Base-by-base conservation (phyloP, 441 rosid genomes). In the Croton setiger region DNA sequence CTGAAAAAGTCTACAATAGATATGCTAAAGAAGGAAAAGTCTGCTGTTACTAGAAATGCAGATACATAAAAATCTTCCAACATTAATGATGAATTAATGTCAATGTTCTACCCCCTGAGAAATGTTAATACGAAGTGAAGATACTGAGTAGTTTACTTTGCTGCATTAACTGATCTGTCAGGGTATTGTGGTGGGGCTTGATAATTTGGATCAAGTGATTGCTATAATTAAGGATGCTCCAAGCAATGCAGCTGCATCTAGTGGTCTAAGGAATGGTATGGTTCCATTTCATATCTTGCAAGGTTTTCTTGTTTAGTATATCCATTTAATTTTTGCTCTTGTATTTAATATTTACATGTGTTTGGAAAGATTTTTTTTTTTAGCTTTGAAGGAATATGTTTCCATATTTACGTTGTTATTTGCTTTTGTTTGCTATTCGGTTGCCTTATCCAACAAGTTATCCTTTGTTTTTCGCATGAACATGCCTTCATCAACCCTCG, bases 121-220 rank as follows among this genome's bases (percentile, higher is more conserved):
- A 27, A 1, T 27, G 31, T 27, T 27, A 27, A 27, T 27, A 27
- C 31, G 2, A 27, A 27, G 31, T 27, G 31, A 27, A 27, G 31
- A 27, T 27, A 27, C 31, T 2, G 2, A 27, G 31, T 27, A 27
- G 1, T 27, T 27, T 27, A 27, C 31, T 27, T 27, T 27, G 35
- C 49, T 47, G 13, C 60, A 15, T 7, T 14, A 7, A 62, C 37
- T 78, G 33, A 73, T 48, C 64, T 37, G 53, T 23, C 67, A 94
- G 99, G 99, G 98, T 70, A 88, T 95, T 78, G 83, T 86, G 75
- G 78, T 79, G 64, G 99, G 90, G 57, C 98, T 95, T 66, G 93
- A 92, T 77, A 92, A 90, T 77, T 71, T 90, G 80, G 95, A 92
- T 75, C 80, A 76, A 57, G 90, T 95, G 47, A 90, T 92, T 73